Base-by-base conservation (phyloP, 352 stramenopile genomes). In the Peronospora destructor region DNA sequence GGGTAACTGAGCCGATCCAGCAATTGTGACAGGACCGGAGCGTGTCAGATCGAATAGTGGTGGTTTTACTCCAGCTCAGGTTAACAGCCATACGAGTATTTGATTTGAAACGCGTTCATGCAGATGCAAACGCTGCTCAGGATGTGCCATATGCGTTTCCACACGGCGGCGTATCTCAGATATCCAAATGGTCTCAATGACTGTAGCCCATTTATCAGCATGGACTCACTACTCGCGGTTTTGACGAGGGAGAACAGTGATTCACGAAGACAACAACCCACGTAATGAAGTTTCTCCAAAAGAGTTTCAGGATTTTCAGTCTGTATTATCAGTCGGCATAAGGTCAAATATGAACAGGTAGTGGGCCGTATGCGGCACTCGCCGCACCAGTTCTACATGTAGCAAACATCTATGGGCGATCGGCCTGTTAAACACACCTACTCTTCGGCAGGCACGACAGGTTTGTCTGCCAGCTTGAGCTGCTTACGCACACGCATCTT, bases 401-500 rank as follows among this genome's bases (percentile, higher is more conserved):
- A 68, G 54, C 40, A 56, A 40, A 36, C 38, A 61, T 69, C 61
- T 66, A 70, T 56, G 44, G 51, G 43, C 53, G 35, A 52, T 51
- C 43, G 50, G 21, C 17, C 19, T 45, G 48, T 38, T 28, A 34
- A 30, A 53, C n/a, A 16, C 16, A 44, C 16, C 60, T 74, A 74
- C 28, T 61, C 60, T 9, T 60, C 51, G 12, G 21, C 58, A 49
- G 44, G 6, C 30, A 67, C 50, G 17, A 52, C 55, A 39, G 51
- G 51, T 36, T 87, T 85, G 34, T 76, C 52, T 7, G 70, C 69
- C 36, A 91, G 66, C 68, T 90, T 91, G 35, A 91, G 76, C 71
- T 91, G 81, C 65, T 87, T 85, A 49, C 74, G 72, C 47, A 96
- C 77, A 44, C 79, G 68, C 74, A 94, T 91, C 75, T 99, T 99